Evolutionary conservation across 140 eudicot genomes (phyloP).

Genomic region (Ambrosia hybrid): DNA sequence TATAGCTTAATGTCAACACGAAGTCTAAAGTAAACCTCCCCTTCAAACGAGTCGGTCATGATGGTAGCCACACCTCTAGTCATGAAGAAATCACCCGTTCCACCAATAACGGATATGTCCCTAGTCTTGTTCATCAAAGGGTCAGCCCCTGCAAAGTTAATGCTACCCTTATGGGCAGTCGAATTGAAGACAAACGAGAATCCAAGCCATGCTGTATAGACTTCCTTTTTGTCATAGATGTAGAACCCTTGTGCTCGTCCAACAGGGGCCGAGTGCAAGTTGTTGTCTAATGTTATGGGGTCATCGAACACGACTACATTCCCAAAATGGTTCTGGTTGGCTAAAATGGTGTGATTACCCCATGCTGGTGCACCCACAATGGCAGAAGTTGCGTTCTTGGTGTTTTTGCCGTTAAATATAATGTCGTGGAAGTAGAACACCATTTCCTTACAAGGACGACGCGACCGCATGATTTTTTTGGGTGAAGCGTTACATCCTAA

Average conservation of each 20-base stretch:
- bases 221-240: constrained; percentile 47
- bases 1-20: constrained; percentile 60
- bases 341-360: constrained; percentile 44
- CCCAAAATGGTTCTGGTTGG: constrained; percentile 48
- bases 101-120: constrained; percentile 65
- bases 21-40: constrained; percentile 68
- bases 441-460: constrained; percentile 50
- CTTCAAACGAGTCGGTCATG: constrained; percentile 71
- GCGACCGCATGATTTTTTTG: constrained; percentile 27
- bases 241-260: constrained; percentile 63
- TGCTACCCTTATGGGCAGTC: constrained; percentile 43
- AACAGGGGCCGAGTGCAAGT: constrained; percentile 52
- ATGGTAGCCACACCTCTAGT: constrained; percentile 63
- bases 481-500: constrained; percentile 33
- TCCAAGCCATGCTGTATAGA: constrained; percentile 51
- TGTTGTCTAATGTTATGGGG: constrained; percentile 56
- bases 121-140: constrained; percentile 71
- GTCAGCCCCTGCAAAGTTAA: constrained; percentile 67
- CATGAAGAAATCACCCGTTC: constrained; percentile 77
- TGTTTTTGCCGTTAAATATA: constrained; percentile 48
- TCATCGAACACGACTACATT: constrained; percentile 56
- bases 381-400: constrained; percentile 50
- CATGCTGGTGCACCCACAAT: constrained; percentile 60
- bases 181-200: constrained; percentile 58
- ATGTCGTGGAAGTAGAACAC: constrained; percentile 54